Conservation (phyloP, 1,284 basidiomycete species). For the Apiotrichum brassicae region DNA sequence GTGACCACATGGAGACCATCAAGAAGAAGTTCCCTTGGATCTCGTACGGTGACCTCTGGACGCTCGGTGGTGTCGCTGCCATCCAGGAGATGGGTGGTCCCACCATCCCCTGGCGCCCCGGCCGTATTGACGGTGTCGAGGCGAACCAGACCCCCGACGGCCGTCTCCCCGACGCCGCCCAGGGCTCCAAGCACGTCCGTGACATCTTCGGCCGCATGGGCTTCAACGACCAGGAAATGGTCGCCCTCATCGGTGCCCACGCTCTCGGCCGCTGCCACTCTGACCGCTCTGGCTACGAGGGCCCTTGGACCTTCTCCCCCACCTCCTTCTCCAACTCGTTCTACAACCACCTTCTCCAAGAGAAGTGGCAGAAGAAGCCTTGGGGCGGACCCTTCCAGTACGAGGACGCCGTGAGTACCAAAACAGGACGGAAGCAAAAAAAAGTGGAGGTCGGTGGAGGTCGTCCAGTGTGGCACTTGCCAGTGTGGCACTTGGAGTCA, state of each 20-base stretch:
- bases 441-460: too few relatives aligned
- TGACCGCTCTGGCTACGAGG: conserved; percentile 74
- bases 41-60: conserved; percentile 90
- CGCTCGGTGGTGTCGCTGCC: conserved; percentile 62
- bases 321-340: conserved; percentile 73
- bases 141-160: conserved; percentile 81
- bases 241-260: conserved; percentile 89
- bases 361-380: conserved; percentile 60
- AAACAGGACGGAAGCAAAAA: background rate
- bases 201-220: conserved; percentile 91
- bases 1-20: conserved; percentile 76
- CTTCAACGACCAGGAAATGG: conserved; percentile 95
- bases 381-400: conserved; percentile 51
- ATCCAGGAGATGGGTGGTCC: conserved; percentile 61
- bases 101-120: conserved; percentile 79
- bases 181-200: conserved; percentile 79
- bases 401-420: conserved; percentile 61
- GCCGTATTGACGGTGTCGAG: conserved; percentile 74
- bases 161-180: conserved; percentile 82
- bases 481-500: too few relatives aligned
- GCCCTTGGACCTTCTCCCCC: conserved; percentile 52
- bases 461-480: too few relatives aligned
- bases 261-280: conserved; percentile 89
- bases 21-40: conserved; percentile 82
- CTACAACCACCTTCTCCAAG: conserved; percentile 71